These are phyloP conservation scores for Platanthera guangdongensis DNA, from an alignment of 106 monocot genomes.

Conservation along the genomic window DNA sequence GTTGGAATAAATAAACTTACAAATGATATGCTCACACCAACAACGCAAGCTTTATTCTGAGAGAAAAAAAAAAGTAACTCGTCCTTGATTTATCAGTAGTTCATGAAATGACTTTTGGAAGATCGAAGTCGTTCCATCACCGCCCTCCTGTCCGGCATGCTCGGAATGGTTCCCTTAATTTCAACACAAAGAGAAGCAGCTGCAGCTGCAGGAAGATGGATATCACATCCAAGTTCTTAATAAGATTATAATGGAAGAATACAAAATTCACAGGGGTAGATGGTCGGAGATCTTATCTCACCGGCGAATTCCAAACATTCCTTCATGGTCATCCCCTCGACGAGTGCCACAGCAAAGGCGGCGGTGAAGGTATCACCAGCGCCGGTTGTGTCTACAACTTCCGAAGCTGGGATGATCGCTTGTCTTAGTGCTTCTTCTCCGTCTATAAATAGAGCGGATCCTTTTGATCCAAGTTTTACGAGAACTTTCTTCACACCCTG, in stretches of 20 bases:
- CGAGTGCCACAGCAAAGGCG: slow-evolving; percentile 87
- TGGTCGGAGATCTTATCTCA: slow-evolving; percentile 11
- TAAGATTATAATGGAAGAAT: not conserved
- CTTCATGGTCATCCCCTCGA: slow-evolving; percentile 56
- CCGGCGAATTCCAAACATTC: slow-evolving; percentile 90
- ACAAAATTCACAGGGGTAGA: not conserved
- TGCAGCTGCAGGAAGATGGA: slow-evolving; percentile 47
- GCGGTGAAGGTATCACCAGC: slow-evolving; percentile 95
- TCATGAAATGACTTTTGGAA: not conserved
- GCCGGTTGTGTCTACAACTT: slow-evolving; percentile 85
- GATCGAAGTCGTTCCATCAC: slow-evolving; percentile 69
- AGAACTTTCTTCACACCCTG: slow-evolving; percentile 73
- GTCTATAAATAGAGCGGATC: slow-evolving; percentile 75
- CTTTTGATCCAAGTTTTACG: slow-evolving; percentile 81
- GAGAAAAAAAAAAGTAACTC: not conserved
- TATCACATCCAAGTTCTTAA: not conserved
- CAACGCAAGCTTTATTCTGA: not conserved
- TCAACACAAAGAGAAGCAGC: slow-evolving; percentile 90
- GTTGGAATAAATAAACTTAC: slow-evolving; percentile 1
- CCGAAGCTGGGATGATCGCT: slow-evolving; percentile 42
- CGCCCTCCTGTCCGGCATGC: slow-evolving; percentile 70
- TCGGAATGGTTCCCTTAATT: slow-evolving; percentile 88
- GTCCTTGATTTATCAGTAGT: not conserved
- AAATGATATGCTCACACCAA: not conserved
- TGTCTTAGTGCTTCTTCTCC: slow-evolving; percentile 67